phyloP scores from a whole-genome alignment of 495 filamentous ascomycete species.

The Aspergillus haitiensis region DNA sequence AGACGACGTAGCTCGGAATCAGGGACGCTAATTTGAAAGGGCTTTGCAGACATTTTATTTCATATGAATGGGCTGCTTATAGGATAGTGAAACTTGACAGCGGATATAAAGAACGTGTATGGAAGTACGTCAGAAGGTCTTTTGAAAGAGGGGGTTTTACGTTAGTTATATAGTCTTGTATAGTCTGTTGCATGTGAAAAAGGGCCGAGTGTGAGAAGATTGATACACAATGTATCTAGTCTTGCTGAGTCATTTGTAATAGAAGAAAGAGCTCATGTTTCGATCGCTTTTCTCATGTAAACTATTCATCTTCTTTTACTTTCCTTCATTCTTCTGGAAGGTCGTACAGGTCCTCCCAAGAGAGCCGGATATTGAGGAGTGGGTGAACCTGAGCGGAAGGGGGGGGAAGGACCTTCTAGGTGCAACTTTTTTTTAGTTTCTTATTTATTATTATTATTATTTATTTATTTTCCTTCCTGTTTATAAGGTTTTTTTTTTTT shows the following conservation, averaged over 20 bases:
- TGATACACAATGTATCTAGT: background rate
- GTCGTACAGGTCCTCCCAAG: no score
- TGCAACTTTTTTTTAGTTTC: no score
- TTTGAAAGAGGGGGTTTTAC: constrained; percentile 19
- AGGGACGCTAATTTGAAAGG: constrained; percentile 45
- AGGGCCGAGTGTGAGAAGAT: background rate
- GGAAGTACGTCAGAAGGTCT: background rate
- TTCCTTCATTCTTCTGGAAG: no score
- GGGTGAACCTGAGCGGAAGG: no score
- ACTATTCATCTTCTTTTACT: no score
- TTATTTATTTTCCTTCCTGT: background rate
- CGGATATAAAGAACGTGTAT: background rate
- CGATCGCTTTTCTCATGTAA: no score
- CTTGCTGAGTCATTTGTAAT: background rate
- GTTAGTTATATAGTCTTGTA: no score
- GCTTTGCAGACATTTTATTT: constrained; percentile 21
- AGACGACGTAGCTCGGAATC: constrained; percentile 41
- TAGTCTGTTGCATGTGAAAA: constrained; percentile 6
- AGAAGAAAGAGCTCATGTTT: background rate
- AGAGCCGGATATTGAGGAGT: no score
- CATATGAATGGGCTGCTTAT: background rate
- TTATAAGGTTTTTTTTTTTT: no score
- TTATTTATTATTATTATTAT: background rate
- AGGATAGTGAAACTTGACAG: background rate
- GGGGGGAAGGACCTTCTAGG: no score